Evolutionary conservation across 306 rosid genomes (phyloP).

Genomic region (Erythrophleum fordii): DNA sequence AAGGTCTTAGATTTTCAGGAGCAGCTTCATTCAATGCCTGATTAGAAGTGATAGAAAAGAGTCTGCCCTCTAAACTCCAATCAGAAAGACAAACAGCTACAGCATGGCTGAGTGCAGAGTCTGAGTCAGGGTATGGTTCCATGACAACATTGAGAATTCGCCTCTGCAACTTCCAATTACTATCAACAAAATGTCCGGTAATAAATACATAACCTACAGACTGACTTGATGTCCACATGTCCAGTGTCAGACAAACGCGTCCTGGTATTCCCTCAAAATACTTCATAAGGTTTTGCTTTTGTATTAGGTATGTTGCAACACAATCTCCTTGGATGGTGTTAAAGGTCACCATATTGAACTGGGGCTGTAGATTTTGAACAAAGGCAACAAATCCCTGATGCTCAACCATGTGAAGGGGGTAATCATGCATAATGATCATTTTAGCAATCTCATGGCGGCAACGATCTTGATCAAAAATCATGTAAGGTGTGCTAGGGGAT

Average conservation of each 20-base stretch:
- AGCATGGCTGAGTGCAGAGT: conserved; percentile 76
- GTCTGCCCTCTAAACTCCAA: conserved; percentile 78
- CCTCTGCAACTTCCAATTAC: conserved; percentile 86
- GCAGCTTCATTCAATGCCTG: conserved; percentile 55
- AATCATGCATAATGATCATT: conserved; percentile 97
- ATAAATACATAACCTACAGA: conserved; percentile 91
- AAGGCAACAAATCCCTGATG: conserved; percentile 90
- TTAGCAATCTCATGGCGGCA: conserved; percentile 92
- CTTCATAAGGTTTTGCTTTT: conserved; percentile 71
- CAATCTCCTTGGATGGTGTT: conserved; percentile 95
- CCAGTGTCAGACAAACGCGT: conserved; percentile 86
- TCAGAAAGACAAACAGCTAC: conserved; percentile 91
- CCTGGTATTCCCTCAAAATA: conserved; percentile 78
- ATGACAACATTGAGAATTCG: conserved; percentile 90
- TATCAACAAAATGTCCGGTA: conserved; percentile 85
- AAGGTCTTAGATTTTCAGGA: conserved; percentile 75
- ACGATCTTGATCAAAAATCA: conserved; percentile 76
- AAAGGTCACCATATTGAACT: conserved; percentile 86
- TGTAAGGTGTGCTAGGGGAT: conserved; percentile 65
- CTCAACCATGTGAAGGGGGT: conserved; percentile 97
- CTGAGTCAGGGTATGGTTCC: conserved; percentile 94
- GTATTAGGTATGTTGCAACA: conserved; percentile 82
- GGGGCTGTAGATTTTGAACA: conserved; percentile 91
- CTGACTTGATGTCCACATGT: conserved; percentile 77
- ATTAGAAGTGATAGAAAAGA: conserved; percentile 78